Conservation (phyloP, 768 basidiomycete species). For the Atractiella rhizophila region DNA sequence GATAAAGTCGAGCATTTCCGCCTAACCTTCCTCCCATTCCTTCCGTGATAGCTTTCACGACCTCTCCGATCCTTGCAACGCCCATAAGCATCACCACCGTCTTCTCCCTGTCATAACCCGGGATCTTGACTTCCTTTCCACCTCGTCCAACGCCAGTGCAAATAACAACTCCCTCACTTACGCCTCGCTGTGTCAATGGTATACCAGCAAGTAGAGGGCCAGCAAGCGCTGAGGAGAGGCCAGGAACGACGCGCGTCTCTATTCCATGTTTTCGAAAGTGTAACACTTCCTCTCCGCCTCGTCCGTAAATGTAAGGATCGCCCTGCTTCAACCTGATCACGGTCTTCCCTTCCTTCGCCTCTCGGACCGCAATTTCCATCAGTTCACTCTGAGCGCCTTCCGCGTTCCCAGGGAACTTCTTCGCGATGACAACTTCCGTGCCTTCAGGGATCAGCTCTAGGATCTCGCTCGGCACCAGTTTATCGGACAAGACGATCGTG, state of each 20-base stretch:
- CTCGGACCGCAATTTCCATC: slow-evolving; percentile 73
- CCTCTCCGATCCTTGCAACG: slow-evolving; percentile 52
- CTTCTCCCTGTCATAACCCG: slow-evolving; percentile 55
- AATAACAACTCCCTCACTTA: slow-evolving; percentile 62
- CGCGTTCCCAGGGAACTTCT: slow-evolving; percentile 92
- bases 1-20: slow-evolving; percentile 36
- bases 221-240: slow-evolving; percentile 67
- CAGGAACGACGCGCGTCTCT: slow-evolving; percentile 63
- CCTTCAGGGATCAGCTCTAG: slow-evolving; percentile 49
- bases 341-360: slow-evolving; percentile 47
- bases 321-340: slow-evolving; percentile 93
- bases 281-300: slow-evolving; percentile 79
- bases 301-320: slow-evolving; percentile 81
- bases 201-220: slow-evolving; percentile 74
- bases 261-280: slow-evolving; percentile 70
- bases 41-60: slow-evolving; percentile 37
- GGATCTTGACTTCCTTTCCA: slow-evolving; percentile 59
- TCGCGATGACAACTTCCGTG: slow-evolving; percentile 60
- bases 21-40: slow-evolving; percentile 14
- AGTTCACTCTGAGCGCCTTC: slow-evolving; percentile 83
- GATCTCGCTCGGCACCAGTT: slow-evolving; percentile 73
- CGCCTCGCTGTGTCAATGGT: slow-evolving; percentile 84
- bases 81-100: slow-evolving; percentile 84
- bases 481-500: slow-evolving; percentile 78
- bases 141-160: slow-evolving; percentile 81